These are phyloP conservation scores for Coelastrella sp. DNA, from an alignment of 139 green algal genomes.

Conservation along the genomic window DNA sequence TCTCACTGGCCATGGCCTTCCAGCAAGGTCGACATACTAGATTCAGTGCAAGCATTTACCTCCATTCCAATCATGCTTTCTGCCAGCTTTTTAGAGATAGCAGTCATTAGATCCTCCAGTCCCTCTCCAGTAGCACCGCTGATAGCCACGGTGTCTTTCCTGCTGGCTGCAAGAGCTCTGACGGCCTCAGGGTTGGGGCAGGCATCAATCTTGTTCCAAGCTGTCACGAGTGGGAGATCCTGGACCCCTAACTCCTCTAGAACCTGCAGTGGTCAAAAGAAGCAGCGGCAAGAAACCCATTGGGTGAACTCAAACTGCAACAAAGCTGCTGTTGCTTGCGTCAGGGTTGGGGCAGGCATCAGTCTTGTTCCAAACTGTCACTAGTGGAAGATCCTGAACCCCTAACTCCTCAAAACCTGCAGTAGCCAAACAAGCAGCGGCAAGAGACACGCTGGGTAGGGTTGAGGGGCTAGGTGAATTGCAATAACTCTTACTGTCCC, in stretches of 20 bases:
- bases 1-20: not conserved
- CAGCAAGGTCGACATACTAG: not conserved
- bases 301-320: no score
- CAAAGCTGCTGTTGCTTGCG: not conserved
- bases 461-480: no score
- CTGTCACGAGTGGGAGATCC: constrained; percentile 82
- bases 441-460: no score
- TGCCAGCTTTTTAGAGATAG: constrained; percentile 70
- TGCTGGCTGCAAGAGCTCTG: constrained; percentile 45
- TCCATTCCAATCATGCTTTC: constrained; percentile 57
- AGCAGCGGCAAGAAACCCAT: no score
- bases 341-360: constrained; percentile 76
- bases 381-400: constrained; percentile 72
- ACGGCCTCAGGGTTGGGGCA: constrained; percentile 73
- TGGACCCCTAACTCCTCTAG: constrained; percentile 80
- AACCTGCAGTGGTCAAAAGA: constrained; percentile 57
- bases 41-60: not conserved
- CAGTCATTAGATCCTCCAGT: constrained; percentile 74
- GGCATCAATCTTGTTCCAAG: constrained; percentile 97
- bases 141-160: constrained; percentile 73
- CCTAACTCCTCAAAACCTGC: constrained; percentile 85
- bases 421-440: no score
- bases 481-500: constrained; percentile 34
- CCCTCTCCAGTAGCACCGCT: constrained; percentile 81
- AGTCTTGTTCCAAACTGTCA: constrained; percentile 97